Evolutionary conservation across 208 protist genomes (phyloP), one percentile per base, ranked within the genome.

Genomic region (Leishmania mexicana): DNA sequence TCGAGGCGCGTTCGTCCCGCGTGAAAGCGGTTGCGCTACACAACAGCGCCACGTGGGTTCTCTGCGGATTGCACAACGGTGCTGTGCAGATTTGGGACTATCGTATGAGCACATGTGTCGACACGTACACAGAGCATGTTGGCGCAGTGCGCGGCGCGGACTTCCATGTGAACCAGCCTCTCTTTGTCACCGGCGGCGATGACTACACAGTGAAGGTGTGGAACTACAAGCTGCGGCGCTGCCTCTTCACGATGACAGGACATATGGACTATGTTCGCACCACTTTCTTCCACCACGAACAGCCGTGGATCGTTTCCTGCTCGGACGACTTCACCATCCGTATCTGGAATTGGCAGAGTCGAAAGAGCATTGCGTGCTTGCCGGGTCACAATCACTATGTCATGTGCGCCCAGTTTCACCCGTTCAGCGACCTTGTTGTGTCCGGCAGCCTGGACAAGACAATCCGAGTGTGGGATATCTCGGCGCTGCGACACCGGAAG

Each of bases 191-290:
- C 49, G 99, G 99, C 73, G 99, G 98, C 60, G 99, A 99, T 89
- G 99, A 99, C 90, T 98, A 98, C 80, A 98, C 99, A 72, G 98
- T 99, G 77, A 99, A 99, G 86, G 97, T 99, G 73, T 99, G 99
- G 98, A 99, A 99, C 89, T 99, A 99, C 92, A 99, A 99, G 87
- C 89, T 99, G 70, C 96, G 98, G 35, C 96, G 98, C 51, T 99
- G 99, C 88, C 88, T 99, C 10, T 99, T 99, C 89, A 99, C 96
- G 24, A 93, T 99, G 24, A 90, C 88, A 2, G 99, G 99, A 21
- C 99, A 99, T 86, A 87, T 99, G 67, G 99, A 99, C 90, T 99
- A 99, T 87, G 99, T 99, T 72, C 97, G 99, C 82, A 99, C 98
- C 10, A 99, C 99, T 17, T 99, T 99, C 85, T 99, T 99, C 84